Conservation (phyloP, 2,329 filamentous ascomycete genomes). For the Aspergillus felis region DNA sequence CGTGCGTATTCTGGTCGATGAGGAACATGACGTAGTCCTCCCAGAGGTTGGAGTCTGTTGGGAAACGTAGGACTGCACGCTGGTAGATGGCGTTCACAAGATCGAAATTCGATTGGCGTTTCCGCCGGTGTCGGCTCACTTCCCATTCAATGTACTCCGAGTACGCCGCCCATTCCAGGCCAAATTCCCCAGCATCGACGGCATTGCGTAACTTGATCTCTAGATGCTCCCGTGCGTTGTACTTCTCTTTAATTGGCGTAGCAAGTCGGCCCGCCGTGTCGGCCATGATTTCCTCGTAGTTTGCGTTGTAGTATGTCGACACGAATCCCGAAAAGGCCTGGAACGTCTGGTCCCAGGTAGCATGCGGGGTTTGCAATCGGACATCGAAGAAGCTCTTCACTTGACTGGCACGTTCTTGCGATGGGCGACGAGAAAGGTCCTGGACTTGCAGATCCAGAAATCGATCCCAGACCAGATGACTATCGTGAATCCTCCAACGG, state of each 20-base stretch:
- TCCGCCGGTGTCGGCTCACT: conserved; percentile 58
- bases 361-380: conserved; percentile 56
- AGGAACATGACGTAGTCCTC: conserved; percentile 78
- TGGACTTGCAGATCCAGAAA: conserved; percentile 54
- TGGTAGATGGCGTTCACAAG: conserved; percentile 66
- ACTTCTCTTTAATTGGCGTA: conserved; percentile 47
- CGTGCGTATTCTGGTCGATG: conserved; percentile 49
- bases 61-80: conserved; percentile 70
- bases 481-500: conserved; percentile 58
- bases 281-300: conserved; percentile 58
- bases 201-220: conserved; percentile 53
- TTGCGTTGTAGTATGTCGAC: conserved; percentile 50
- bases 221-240: conserved; percentile 49
- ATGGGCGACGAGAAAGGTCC: conserved; percentile 47
- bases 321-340: conserved; percentile 58
- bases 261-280: conserved; percentile 45
- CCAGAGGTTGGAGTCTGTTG: conserved; percentile 73
- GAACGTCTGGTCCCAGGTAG: conserved; percentile 57
- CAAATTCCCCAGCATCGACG: conserved; percentile 48
- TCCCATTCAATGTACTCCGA: conserved; percentile 84
- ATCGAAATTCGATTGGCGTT: conserved; percentile 50
- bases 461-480: conserved; percentile 59
- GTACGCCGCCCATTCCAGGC: conserved; percentile 51
- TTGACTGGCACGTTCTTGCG: conserved; percentile 46
- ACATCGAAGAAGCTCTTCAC: conserved; percentile 51